A percentile compares a stretch with the other conserved stretches of the same genome.
phyloP scores from a whole-genome alignment of 306 rosid species.

The Cicer chorassanicum region DNA sequence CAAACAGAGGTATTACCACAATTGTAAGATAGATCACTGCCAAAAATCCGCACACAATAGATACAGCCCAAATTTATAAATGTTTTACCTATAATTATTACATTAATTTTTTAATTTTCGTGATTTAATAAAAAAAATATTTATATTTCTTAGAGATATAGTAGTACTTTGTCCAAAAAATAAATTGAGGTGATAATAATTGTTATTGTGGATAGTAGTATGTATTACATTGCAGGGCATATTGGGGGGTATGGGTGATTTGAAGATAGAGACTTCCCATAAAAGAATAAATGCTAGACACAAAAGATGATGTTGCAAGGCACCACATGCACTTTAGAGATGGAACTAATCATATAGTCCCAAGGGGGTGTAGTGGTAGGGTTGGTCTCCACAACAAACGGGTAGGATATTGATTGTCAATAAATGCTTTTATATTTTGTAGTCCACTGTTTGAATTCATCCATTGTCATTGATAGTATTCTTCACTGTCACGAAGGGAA shows the following conservation, averaged over 20 bases:
- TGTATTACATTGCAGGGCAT: conserved; percentile 47
- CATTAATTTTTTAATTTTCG: too few relatives aligned
- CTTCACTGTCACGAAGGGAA: conserved; percentile 38
- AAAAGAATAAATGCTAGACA: conserved; percentile 59
- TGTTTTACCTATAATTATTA: too few relatives aligned
- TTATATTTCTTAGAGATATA: too few relatives aligned
- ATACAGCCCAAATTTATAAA: too few relatives aligned
- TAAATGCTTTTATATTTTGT: conserved; percentile 58
- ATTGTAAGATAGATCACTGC: too few relatives aligned
- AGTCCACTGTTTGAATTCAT: conserved; percentile 43
- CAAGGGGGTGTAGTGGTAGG: conserved; percentile 63
- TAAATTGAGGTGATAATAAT: neutral
- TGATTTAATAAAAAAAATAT: too few relatives aligned
- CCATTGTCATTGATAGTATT: conserved; percentile 30
- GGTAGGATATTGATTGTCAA: conserved; percentile 70
- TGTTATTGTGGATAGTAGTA: conserved; percentile 19
- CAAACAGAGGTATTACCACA: too few relatives aligned
- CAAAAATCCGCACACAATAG: too few relatives aligned
- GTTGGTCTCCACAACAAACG: conserved; percentile 63
- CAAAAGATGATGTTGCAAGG: conserved; percentile 55
- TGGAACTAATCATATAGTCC: conserved; percentile 47
- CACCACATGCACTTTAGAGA: conserved; percentile 29
- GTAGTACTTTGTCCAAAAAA: neutral
- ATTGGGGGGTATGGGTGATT: conserved; percentile 53
- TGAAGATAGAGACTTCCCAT: conserved; percentile 53